phyloP scores from a whole-genome alignment of 2,329 filamentous ascomycete species.

The Colletotrichum tamarilloi region DNA sequence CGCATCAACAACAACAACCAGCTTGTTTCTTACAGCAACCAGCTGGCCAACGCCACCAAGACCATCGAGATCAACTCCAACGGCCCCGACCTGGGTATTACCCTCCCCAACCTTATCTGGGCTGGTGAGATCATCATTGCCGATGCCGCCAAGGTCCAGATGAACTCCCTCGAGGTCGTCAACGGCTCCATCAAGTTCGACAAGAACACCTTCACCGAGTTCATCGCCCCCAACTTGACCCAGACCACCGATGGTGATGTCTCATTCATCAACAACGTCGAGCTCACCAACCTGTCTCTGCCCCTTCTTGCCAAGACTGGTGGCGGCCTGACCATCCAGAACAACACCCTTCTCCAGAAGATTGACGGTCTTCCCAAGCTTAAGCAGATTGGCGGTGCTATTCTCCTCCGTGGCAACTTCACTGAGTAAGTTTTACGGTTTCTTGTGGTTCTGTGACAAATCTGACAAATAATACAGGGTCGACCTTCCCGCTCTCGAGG shows the following conservation, averaged over 20 bases:
- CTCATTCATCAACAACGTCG: constrained; percentile 72
- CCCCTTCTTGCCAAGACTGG: constrained; percentile 74
- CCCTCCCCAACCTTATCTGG: constrained; percentile 81
- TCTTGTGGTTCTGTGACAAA: not conserved
- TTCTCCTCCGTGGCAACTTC: constrained; percentile 89
- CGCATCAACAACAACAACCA: constrained; percentile 92
- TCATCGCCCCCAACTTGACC: constrained; percentile 78
- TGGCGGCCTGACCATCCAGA: constrained; percentile 87
- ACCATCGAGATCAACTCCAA: constrained; percentile 83
- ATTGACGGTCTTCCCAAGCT: constrained; percentile 78
- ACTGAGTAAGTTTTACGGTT: constrained; percentile 52
- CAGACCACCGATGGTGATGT: constrained; percentile 68
- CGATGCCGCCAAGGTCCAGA: constrained; percentile 79
- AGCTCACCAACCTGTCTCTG: constrained; percentile 80
- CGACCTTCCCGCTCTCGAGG: constrained; percentile 71
- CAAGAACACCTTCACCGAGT: constrained; percentile 75
- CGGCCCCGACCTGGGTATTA: constrained; percentile 75
- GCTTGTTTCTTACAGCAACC: constrained; percentile 80
- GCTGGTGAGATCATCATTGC: constrained; percentile 65
- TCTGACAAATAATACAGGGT: constrained; percentile 63
- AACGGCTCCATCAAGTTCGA: constrained; percentile 87
- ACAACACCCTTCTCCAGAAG: constrained; percentile 81
- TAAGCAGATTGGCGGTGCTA: constrained; percentile 77
- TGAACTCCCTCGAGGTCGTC: constrained; percentile 78
- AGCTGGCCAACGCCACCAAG: constrained; percentile 79